phyloP scores from a whole-genome alignment of 208 protist species.

The Vickermania ingenoplastis region DNA sequence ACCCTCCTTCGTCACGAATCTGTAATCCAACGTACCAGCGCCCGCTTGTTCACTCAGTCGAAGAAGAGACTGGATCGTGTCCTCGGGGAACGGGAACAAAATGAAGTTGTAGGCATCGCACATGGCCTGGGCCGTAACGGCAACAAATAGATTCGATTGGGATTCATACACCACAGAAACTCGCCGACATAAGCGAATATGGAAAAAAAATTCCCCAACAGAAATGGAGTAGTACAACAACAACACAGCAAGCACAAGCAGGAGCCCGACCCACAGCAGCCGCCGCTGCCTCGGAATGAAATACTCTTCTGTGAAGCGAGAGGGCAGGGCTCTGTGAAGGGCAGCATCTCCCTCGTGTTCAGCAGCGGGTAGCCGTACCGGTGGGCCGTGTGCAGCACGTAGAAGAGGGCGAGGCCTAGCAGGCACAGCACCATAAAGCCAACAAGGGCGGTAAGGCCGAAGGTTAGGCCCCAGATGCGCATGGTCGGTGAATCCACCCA shows the following conservation, averaged over 20 bases:
- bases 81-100: neutral
- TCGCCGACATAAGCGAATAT: neutral
- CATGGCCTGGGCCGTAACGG: neutral
- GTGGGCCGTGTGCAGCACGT: neutral
- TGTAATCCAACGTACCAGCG: neutral
- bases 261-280: neutral
- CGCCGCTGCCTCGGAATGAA: neutral
- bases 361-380: neutral
- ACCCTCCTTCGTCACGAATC: neutral
- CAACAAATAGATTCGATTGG: neutral
- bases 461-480: neutral
- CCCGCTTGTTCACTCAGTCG: neutral
- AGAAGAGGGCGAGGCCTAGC: neutral
- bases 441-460: neutral
- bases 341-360: neutral
- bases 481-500: neutral
- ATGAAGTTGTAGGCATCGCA: constrained; percentile 1
- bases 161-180: neutral
- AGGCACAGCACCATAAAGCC: neutral
- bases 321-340: neutral
- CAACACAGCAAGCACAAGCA: constrained; percentile 2
- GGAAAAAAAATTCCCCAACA: neutral
- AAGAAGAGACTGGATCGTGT: neutral
- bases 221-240: neutral
- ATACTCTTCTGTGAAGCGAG: neutral